phyloP scores from a whole-genome alignment of 345 rosid genomes.

The Trapa bicornis region DNA sequence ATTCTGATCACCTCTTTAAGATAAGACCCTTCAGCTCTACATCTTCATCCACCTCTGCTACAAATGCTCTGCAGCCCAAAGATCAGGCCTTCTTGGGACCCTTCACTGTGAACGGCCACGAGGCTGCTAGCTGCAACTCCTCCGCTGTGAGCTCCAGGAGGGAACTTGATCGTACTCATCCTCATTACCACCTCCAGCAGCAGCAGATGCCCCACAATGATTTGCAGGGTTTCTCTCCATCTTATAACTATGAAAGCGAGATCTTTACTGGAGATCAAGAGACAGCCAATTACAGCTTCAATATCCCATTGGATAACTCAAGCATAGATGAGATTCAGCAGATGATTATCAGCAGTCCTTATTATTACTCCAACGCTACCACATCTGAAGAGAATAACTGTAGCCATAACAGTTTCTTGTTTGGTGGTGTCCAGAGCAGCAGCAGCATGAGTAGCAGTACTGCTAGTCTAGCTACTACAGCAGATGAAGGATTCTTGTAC shows the following conservation, averaged over 20 bases:
- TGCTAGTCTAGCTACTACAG: not conserved
- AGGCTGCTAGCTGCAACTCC: constrained; percentile 40
- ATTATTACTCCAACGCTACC: not conserved
- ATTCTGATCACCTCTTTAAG: too few relatives aligned
- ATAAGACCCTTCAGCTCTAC: constrained; percentile 9
- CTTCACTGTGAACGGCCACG: not conserved
- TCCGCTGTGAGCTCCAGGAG: constrained; percentile 5
- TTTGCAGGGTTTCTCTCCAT: not conserved
- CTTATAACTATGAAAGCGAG: not conserved
- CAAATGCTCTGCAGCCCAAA: not conserved
- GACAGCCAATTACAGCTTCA: not conserved
- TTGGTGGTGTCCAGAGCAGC: constrained; percentile 40
- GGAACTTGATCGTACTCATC: constrained; percentile 2
- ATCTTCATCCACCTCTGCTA: not conserved
- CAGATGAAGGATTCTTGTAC: constrained; percentile 1
- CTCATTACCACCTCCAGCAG: not conserved
- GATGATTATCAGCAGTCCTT: constrained; percentile 27
- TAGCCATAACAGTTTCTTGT: constrained; percentile 30
- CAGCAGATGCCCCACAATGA: not conserved
- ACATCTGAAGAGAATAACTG: constrained; percentile 20
- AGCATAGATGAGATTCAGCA: constrained; percentile 72
- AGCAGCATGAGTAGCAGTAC: not conserved
- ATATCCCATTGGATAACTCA: constrained; percentile 29
- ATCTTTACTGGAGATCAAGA: not conserved
- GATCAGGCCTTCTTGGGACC: too few relatives aligned